Conservation (phyloP, 1,139 yeast species). For the Debaryomyces sp. region DNA sequence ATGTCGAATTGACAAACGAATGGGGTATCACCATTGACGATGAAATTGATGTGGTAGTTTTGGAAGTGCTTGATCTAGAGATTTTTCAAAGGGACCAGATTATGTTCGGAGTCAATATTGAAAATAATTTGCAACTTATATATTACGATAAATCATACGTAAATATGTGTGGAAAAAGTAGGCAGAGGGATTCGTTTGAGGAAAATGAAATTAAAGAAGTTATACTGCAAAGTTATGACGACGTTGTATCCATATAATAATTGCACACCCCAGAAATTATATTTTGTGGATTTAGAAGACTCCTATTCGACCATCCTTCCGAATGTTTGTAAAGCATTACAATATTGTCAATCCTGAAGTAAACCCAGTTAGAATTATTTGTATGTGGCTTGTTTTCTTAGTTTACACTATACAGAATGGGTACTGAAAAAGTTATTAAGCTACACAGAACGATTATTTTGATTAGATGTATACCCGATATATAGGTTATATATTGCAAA, state of each 20-base stretch:
- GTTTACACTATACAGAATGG: background rate
- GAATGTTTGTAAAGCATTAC: background rate
- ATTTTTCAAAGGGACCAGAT: slow-evolving; percentile 35
- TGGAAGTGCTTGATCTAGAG: slow-evolving; percentile 30
- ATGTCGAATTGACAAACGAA: slow-evolving; percentile 14
- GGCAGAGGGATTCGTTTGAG: background rate
- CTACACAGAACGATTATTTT: background rate
- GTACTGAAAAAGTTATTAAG: background rate
- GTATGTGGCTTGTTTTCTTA: background rate
- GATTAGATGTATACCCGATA: background rate
- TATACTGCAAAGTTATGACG: slow-evolving; percentile 11
- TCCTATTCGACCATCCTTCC: background rate
- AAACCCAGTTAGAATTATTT: background rate
- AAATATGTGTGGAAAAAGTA: slow-evolving; percentile 10
- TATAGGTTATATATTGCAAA: background rate
- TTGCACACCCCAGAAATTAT: background rate
- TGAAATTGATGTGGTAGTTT: slow-evolving; percentile 20
- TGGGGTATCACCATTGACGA: slow-evolving; percentile 14
- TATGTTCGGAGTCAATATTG: slow-evolving; percentile 19
- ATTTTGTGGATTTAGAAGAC: background rate
- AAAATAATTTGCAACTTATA: slow-evolving; percentile 21
- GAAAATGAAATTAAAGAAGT: background rate
- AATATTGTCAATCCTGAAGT: background rate
- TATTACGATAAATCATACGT: slow-evolving; percentile 23
- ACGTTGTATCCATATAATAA: slow-evolving; percentile 9